Percentiles rank a stretch among this genome's conserved stretches.
Conservation (phyloP, 2,329 filamentous ascomycete genomes). For the Aspergillus novofumigatus region DNA sequence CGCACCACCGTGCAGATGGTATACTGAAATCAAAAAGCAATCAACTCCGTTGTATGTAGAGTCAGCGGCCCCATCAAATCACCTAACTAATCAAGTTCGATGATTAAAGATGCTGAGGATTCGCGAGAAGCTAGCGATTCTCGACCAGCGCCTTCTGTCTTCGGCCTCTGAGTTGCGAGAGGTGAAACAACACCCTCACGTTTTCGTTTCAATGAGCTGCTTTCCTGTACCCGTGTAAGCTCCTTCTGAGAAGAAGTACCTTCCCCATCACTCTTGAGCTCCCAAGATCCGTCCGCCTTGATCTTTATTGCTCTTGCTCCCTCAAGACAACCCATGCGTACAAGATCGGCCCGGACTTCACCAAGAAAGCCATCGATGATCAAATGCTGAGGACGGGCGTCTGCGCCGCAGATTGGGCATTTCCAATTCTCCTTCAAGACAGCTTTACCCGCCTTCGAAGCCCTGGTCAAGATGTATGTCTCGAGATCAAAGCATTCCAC, state of each 20-base stretch:
- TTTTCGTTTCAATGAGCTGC: slow-evolving; percentile 13
- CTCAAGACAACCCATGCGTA: slow-evolving; percentile 44
- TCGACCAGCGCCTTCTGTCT: slow-evolving; percentile 5
- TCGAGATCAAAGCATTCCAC: slow-evolving; percentile 86
- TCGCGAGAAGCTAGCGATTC: not conserved
- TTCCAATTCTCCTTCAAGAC: slow-evolving; percentile 60
- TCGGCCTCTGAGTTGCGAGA: slow-evolving; percentile 9
- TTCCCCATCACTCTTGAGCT: slow-evolving; percentile 41
- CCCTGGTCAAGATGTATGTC: slow-evolving; percentile 69
- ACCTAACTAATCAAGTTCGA: slow-evolving; percentile 22
- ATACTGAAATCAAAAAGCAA: not conserved
- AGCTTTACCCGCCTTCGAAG: slow-evolving; percentile 42
- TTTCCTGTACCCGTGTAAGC: slow-evolving; percentile 8
- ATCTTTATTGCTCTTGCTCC: slow-evolving; percentile 60
- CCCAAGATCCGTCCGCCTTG: slow-evolving; percentile 63
- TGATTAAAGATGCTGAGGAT: slow-evolving; percentile 10
- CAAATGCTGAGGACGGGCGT: slow-evolving; percentile 70
- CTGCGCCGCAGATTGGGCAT: slow-evolving; percentile 76
- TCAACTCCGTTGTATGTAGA: not conserved
- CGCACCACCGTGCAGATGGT: not conserved
- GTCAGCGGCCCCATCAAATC: not conserved
- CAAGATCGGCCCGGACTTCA: slow-evolving; percentile 56
- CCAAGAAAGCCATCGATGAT: slow-evolving; percentile 70
- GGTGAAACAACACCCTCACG: slow-evolving; percentile 6
- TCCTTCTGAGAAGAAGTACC: slow-evolving; percentile 6